A percentile compares a stretch with the other conserved stretches of the same genome.
These are phyloP conservation scores for Aquanectria penicillioides DNA, from an alignment of 2,329 filamentous ascomycete genomes.

Conservation along the genomic window DNA sequence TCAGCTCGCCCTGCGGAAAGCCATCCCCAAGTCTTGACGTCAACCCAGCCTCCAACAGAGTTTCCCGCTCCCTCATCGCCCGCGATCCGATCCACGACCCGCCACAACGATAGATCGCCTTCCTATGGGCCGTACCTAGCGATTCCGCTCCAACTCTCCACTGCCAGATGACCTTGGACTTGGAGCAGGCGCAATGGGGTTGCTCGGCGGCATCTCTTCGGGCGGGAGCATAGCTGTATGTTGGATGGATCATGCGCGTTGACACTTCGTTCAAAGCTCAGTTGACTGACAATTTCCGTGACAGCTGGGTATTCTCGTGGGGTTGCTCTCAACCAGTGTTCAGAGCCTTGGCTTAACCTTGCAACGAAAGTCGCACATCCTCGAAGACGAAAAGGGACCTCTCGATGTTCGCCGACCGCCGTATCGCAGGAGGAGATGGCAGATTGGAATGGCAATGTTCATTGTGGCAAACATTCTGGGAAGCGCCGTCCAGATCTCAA, in stretches of 20 bases:
- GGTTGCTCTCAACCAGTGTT: slow-evolving; percentile 90
- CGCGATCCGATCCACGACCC: not conserved
- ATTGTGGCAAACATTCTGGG: slow-evolving; percentile 93
- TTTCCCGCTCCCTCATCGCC: not conserved
- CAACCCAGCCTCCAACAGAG: slow-evolving; percentile 22
- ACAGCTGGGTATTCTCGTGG: slow-evolving; percentile 91
- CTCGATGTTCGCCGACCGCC: slow-evolving; percentile 85
- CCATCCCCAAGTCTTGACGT: slow-evolving; percentile 26
- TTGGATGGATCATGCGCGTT: slow-evolving; percentile 25
- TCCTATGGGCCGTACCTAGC: slow-evolving; percentile 39
- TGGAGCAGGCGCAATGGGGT: slow-evolving; percentile 68
- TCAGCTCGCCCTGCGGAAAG: slow-evolving; percentile 20
- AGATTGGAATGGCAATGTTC: slow-evolving; percentile 97
- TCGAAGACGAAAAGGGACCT: slow-evolving; percentile 91
- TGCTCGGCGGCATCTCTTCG: slow-evolving; percentile 79
- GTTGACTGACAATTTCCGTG: slow-evolving; percentile 34
- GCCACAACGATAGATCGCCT: slow-evolving; percentile 11
- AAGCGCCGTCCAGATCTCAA: slow-evolving; percentile 97
- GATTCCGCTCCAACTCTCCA: slow-evolving; percentile 32
- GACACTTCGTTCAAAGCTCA: not conserved
- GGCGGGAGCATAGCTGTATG: slow-evolving; percentile 80
- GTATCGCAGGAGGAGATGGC: slow-evolving; percentile 92
- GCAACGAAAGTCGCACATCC: slow-evolving; percentile 96
- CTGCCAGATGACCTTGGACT: slow-evolving; percentile 59
- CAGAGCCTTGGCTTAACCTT: slow-evolving; percentile 95